Percentiles rank a stretch among this genome's conserved stretches.
phyloP scores from a whole-genome alignment of 495 filamentous ascomycete species.

The Neurospora pannonica region DNA sequence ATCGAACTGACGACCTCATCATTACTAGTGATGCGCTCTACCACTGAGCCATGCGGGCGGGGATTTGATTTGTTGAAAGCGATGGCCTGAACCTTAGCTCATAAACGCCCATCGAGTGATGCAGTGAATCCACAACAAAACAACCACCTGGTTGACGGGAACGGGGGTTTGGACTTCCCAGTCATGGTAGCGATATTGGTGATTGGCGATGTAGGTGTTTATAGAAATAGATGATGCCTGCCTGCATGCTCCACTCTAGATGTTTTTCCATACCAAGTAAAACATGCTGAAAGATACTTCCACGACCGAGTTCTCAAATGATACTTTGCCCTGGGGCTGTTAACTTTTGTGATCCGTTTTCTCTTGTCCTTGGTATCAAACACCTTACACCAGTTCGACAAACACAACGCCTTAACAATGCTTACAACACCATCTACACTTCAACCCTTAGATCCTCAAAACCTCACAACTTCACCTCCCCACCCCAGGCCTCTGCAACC shows the following conservation, averaged over 20 bases:
- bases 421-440: neutral
- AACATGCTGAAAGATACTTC: neutral
- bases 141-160: neutral
- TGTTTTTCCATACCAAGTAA: neutral
- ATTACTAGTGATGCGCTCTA: neutral
- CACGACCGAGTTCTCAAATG: neutral
- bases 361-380: neutral
- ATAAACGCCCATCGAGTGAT: neutral
- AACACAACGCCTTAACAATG: neutral
- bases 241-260: neutral
- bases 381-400: neutral
- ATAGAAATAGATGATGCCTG: neutral
- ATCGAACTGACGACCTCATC: neutral
- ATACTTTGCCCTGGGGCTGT: neutral
- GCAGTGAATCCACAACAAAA: neutral
- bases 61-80: neutral
- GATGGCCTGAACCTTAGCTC: rapidly evolving
- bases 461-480: neutral
- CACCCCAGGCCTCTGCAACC: neutral
- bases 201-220: neutral
- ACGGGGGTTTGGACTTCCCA: neutral
- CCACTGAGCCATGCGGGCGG: neutral
- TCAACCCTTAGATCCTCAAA: too few relatives aligned
- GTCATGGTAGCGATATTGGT: neutral
- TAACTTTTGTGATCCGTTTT: neutral